Evolutionary conservation across 2,329 filamentous ascomycete species (phyloP).

Genomic region (Pezicula carpinea): DNA sequence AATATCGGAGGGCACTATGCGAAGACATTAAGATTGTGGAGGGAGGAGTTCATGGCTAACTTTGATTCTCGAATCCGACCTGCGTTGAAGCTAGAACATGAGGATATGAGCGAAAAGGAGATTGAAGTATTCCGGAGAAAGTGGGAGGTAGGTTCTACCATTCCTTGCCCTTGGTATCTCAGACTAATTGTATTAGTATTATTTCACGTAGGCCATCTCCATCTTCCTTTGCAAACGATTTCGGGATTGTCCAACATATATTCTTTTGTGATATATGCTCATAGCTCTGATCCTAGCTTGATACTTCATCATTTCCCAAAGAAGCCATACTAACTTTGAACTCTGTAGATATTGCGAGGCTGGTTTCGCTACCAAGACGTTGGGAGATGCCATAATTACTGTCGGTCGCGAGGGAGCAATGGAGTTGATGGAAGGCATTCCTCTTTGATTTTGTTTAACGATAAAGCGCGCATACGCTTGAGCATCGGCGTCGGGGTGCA

Average conservation of each 20-base stretch:
- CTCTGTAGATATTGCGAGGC: conserved; percentile 61
- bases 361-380: conserved; percentile 65
- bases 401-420: conserved; percentile 47
- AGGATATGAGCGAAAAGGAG: conserved; percentile 54
- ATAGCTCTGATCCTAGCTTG: too few relatives aligned
- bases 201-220: conserved; percentile 41
- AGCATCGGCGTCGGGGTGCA: conserved; percentile 5
- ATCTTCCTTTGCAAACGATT: too few relatives aligned
- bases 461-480: conserved; percentile 3
- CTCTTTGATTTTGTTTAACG: conserved; percentile 40
- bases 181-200: conserved; percentile 46
- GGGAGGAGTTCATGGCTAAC: conserved; percentile 57
- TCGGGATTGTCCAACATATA: too few relatives aligned
- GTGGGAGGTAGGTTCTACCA: conserved; percentile 53
- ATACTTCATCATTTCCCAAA: too few relatives aligned
- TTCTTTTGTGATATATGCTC: too few relatives aligned
- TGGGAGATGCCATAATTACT: conserved; percentile 70
- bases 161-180: not conserved
- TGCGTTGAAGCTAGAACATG: conserved; percentile 54
- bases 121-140: conserved; percentile 65
- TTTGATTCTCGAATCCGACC: conserved; percentile 58
- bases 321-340: too few relatives aligned
- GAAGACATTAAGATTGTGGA: conserved; percentile 64
- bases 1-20: conserved; percentile 74
- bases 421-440: conserved; percentile 67